Percentiles rank a stretch among this genome's conserved stretches.
phyloP scores from a whole-genome alignment of 306 rosid genomes.

The Trichosanthes truncata region DNA sequence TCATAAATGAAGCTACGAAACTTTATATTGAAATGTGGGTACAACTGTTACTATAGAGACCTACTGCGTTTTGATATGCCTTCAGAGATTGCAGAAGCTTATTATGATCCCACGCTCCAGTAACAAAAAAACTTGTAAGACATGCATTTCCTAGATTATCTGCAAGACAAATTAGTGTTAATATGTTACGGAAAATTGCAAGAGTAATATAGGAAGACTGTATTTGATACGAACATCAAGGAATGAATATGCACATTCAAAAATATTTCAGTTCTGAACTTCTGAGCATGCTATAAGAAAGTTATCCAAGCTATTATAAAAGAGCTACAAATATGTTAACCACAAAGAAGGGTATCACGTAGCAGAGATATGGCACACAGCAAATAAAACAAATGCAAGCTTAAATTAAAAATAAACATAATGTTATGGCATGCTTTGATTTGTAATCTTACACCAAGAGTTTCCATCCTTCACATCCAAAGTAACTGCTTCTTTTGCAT shows the following conservation, averaged over 20 bases:
- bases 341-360: neutral
- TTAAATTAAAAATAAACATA: neutral
- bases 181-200: neutral
- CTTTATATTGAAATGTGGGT: neutral
- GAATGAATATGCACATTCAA: neutral
- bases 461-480: slow-evolving; percentile 92
- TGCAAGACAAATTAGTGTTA: slow-evolving; percentile 26
- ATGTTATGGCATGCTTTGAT: slow-evolving; percentile 1
- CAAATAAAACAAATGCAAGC: neutral
- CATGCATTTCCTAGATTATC: slow-evolving; percentile 94
- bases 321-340: neutral
- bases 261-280: neutral
- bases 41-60: slow-evolving; percentile 26
- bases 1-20: neutral
- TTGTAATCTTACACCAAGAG: slow-evolving; percentile 75
- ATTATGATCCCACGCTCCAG: slow-evolving; percentile 89
- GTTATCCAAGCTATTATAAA: neutral
- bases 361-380: neutral
- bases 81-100: slow-evolving; percentile 77
- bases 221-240: neutral
- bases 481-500: slow-evolving; percentile 80
- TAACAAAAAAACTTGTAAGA: slow-evolving; percentile 80
- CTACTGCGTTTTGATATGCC: slow-evolving; percentile 97
- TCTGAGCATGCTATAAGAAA: neutral
- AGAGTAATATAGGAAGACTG: neutral